Conservation (phyloP, 2,329 filamentous ascomycete species). For the Phaeosphaeria sp. region DNA sequence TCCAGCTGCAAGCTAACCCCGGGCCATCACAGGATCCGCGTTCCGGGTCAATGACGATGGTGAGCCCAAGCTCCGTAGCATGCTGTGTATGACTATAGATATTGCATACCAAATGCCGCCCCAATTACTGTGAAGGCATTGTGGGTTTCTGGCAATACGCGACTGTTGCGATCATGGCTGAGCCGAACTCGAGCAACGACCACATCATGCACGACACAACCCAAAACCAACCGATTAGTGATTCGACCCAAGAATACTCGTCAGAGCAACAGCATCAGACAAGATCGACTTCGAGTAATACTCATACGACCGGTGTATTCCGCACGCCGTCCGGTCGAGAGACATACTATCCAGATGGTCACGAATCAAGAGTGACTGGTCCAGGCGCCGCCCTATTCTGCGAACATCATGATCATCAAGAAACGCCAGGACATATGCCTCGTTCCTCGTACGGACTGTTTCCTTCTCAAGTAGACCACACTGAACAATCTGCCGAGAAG, state of each 20-base stretch:
- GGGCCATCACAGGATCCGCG: constrained; percentile 11
- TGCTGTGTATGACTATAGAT: neutral
- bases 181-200: constrained; percentile 12
- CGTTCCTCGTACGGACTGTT: neutral
- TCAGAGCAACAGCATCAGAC: neutral
- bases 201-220: constrained; percentile 5
- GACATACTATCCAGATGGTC: constrained; percentile 38
- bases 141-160: neutral
- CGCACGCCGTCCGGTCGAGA: constrained; percentile 37
- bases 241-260: neutral
- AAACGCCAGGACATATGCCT: neutral
- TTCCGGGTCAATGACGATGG: constrained; percentile 10
- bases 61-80: constrained; percentile 3
- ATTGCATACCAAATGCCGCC: neutral
- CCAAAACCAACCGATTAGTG: neutral
- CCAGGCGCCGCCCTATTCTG: constrained; percentile 8
- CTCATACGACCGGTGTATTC: constrained; percentile 18
- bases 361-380: constrained; percentile 1
- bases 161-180: constrained; percentile 20
- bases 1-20: constrained; percentile 15
- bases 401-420: constrained; percentile 4
- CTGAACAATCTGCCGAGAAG: neutral
- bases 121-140: neutral
- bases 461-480: neutral
- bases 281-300: neutral